These are phyloP conservation scores for Phyllostachys edulis DNA, from an alignment of 176 grass and related monocot genomes.

Conservation along the genomic window DNA sequence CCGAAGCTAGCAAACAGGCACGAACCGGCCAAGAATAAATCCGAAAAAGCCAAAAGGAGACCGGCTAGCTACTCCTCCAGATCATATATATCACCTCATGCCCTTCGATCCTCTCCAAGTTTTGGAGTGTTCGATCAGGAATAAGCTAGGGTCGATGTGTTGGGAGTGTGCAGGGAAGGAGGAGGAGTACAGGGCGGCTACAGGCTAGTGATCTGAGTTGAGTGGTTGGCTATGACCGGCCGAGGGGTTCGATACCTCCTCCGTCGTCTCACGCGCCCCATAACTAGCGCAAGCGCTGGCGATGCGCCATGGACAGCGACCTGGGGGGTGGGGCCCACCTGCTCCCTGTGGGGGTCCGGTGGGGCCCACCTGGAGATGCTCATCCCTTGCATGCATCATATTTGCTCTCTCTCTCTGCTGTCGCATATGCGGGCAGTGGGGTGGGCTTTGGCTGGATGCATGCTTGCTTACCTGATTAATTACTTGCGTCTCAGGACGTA, in stretches of 20 bases:
- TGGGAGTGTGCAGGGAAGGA: not conserved
- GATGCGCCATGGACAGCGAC: conserved; percentile 32
- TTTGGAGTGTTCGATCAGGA: not conserved
- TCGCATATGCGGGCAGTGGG: not conserved
- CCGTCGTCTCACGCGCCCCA: not conserved
- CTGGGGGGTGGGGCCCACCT: not conserved
- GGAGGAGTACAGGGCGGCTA: not conserved
- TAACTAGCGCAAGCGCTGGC: not conserved
- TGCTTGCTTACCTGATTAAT: not conserved
- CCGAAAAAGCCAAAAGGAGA: not conserved
- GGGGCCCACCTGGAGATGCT: conserved; percentile 23
- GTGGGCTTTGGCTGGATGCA: not conserved
- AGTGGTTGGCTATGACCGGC: not conserved
- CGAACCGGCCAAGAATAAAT: not conserved
- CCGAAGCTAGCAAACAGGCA: not conserved
- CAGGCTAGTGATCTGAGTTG: not conserved
- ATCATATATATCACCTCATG: not conserved
- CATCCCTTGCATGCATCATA: conserved; percentile 8
- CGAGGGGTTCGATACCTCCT: not conserved
- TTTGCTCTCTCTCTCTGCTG: not conserved
- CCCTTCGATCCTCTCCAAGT: not conserved
- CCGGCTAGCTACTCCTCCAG: not conserved
- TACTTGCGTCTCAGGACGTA: not conserved
- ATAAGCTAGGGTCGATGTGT: not conserved
- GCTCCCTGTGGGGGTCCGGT: not conserved